Evolutionary conservation across 257 asterid genomes (phyloP).

Genomic region (Solanum sparsipilum): DNA sequence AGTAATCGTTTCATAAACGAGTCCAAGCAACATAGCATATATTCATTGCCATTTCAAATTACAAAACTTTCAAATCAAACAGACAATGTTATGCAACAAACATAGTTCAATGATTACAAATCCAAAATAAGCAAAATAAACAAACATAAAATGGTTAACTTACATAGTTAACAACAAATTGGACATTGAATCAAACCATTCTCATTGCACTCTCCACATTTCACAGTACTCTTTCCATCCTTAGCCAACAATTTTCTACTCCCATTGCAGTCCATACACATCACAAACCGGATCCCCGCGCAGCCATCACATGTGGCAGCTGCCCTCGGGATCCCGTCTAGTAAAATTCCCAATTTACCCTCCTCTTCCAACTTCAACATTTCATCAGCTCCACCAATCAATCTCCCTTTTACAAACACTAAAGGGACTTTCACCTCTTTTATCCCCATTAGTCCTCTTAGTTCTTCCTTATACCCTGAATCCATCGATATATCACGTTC

Average conservation of each 20-base stretch:
- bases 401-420: constrained; percentile 74
- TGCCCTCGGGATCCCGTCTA: constrained; percentile 52
- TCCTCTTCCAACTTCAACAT: constrained; percentile 73
- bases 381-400: constrained; percentile 89
- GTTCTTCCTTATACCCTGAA: constrained; percentile 65
- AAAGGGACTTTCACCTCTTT: constrained; percentile 63
- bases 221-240: constrained; percentile 49
- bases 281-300: constrained; percentile 62
- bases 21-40: neutral
- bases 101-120: neutral
- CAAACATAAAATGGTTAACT: neutral
- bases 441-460: constrained; percentile 46
- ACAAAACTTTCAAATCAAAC: neutral
- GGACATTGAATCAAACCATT: constrained; percentile 91
- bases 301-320: constrained; percentile 40
- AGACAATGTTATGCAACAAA: neutral
- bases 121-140: neutral
- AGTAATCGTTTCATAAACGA: neutral
- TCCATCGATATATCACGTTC: constrained; percentile 87
- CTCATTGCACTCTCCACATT: constrained; percentile 78
- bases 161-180: constrained; percentile 29
- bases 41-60: neutral
- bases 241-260: constrained; percentile 63
- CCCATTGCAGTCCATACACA: constrained; percentile 73
- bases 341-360: constrained; percentile 52